Evolutionary conservation across 2,329 filamentous ascomycete genomes (phyloP).

Genomic region (Fusarium bactridioides): DNA sequence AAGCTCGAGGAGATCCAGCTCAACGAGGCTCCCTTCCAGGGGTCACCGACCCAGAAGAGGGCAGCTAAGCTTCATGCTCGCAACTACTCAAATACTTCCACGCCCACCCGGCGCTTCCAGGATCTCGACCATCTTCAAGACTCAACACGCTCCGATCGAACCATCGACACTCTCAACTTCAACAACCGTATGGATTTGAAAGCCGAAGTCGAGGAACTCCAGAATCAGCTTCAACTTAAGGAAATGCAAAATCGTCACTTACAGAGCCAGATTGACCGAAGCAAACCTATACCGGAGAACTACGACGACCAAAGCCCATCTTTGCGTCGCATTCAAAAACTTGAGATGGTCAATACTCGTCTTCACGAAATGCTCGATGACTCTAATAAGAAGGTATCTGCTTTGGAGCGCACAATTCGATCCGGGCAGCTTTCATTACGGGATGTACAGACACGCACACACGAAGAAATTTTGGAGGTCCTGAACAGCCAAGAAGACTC

Average conservation of each 20-base stretch:
- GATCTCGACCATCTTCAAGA: slow-evolving; percentile 69
- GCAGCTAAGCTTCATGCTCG: slow-evolving; percentile 61
- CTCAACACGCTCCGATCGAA: slow-evolving; percentile 84
- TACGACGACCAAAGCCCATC: slow-evolving; percentile 83
- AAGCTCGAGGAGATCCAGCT: slow-evolving; percentile 87
- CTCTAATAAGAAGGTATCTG: slow-evolving; percentile 89
- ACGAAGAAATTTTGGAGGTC: slow-evolving; percentile 92
- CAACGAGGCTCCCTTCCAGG: slow-evolving; percentile 77
- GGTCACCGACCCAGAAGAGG: slow-evolving; percentile 77
- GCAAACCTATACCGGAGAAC: slow-evolving; percentile 68
- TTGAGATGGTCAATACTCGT: slow-evolving; percentile 90
- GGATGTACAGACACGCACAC: slow-evolving; percentile 90
- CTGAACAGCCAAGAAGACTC: slow-evolving; percentile 94
- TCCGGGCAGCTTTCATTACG: slow-evolving; percentile 88
- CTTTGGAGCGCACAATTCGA: slow-evolving; percentile 84
- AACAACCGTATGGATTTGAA: slow-evolving; percentile 92
- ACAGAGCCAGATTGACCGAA: slow-evolving; percentile 82
- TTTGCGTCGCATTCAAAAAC: slow-evolving; percentile 81
- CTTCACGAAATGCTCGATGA: slow-evolving; percentile 95
- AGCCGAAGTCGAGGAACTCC: slow-evolving; percentile 87
- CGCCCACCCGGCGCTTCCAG: slow-evolving; percentile 76
- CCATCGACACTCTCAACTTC: slow-evolving; percentile 80
- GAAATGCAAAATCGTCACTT: slow-evolving; percentile 96
- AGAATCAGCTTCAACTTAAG: slow-evolving; percentile 91
- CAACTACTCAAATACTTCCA: slow-evolving; percentile 77